Evolutionary conservation across 768 basidiomycete species (phyloP).

Genomic region (Suillus weaverae): DNA sequence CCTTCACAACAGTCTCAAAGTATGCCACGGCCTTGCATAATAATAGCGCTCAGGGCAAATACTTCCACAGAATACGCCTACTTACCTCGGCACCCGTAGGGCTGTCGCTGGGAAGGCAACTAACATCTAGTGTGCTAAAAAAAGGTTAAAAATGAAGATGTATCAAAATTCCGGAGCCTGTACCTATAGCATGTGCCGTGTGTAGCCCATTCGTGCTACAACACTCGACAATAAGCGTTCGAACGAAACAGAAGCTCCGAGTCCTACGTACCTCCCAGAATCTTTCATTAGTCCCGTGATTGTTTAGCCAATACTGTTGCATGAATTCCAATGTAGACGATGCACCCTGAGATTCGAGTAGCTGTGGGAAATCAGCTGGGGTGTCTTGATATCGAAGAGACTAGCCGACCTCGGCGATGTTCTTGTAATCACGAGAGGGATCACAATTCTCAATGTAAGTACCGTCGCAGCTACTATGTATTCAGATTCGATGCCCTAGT

Average conservation of each 20-base stretch:
- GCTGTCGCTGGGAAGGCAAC: conserved; percentile 62
- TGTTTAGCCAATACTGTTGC: conserved; percentile 62
- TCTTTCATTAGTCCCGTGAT: conserved; percentile 54
- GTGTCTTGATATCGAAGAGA: background rate
- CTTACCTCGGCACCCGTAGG: conserved; percentile 66
- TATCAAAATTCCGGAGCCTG: background rate
- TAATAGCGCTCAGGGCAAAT: conserved; percentile 2
- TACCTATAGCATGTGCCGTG: conserved; percentile 58
- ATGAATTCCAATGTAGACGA: conserved; percentile 60
- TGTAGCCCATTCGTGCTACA: conserved; percentile 66
- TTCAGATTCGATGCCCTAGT: background rate
- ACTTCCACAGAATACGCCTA: conserved; percentile 19
- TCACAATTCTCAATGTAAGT: conserved; percentile 38
- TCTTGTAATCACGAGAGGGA: conserved; percentile 43
- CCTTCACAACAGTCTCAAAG: conserved; percentile 55
- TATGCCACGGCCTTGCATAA: conserved; percentile 59
- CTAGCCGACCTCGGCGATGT: conserved; percentile 40
- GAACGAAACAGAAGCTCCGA: background rate
- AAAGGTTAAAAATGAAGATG: background rate
- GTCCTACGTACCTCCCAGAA: conserved; percentile 62
- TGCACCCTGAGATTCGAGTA: conserved; percentile 58
- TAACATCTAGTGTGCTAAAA: conserved; percentile 54
- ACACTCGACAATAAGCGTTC: conserved; percentile 9
- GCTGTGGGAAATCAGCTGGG: conserved; percentile 34
- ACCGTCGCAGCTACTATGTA: conserved; percentile 52